These are phyloP conservation scores for Pyronema omphalodes DNA, from an alignment of 495 filamentous ascomycete species.

Conservation along the genomic window DNA sequence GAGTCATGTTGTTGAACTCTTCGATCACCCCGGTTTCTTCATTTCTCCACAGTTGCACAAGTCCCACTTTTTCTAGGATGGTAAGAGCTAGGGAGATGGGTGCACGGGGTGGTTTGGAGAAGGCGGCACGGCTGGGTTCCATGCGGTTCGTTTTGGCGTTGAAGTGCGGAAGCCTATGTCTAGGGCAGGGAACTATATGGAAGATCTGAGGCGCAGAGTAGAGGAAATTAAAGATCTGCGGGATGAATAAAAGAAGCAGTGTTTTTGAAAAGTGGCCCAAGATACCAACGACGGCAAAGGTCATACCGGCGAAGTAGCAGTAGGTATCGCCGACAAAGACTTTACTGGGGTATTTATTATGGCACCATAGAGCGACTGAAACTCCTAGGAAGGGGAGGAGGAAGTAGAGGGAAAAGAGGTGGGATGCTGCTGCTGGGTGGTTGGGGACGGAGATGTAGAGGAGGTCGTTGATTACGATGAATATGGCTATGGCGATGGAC, in stretches of 20 bases:
- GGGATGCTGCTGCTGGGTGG: constrained; percentile 87
- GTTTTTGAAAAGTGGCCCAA: constrained; percentile 97
- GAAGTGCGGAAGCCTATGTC: constrained; percentile 78
- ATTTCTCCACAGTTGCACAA: constrained; percentile 37
- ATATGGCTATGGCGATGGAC: constrained; percentile 70
- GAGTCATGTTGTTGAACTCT: constrained; percentile 76
- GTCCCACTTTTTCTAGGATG: constrained; percentile 40
- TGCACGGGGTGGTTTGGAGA: constrained; percentile 47
- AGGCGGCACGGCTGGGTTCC: constrained; percentile 68
- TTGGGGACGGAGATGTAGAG: constrained; percentile 64
- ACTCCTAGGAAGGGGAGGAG: constrained; percentile 88
- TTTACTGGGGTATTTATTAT: constrained; percentile 92
- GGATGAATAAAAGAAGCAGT: constrained; percentile 70
- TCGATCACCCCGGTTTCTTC: constrained; percentile 51
- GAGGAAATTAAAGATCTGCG: constrained; percentile 90
- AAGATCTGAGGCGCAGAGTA: constrained; percentile 88
- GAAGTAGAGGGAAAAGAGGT: constrained; percentile 88
- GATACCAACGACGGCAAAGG: constrained; percentile 92
- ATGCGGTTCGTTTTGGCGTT: constrained; percentile 64
- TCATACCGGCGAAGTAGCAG: constrained; percentile 98
- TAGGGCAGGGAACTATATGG: constrained; percentile 71
- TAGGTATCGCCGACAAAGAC: constrained; percentile 98
- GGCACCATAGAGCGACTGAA: constrained; percentile 62
- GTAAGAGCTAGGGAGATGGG: constrained; percentile 42
- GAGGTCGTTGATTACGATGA: constrained; percentile 67